phyloP scores from a whole-genome alignment of 345 rosid species.

The Lumnitzera littorea region DNA sequence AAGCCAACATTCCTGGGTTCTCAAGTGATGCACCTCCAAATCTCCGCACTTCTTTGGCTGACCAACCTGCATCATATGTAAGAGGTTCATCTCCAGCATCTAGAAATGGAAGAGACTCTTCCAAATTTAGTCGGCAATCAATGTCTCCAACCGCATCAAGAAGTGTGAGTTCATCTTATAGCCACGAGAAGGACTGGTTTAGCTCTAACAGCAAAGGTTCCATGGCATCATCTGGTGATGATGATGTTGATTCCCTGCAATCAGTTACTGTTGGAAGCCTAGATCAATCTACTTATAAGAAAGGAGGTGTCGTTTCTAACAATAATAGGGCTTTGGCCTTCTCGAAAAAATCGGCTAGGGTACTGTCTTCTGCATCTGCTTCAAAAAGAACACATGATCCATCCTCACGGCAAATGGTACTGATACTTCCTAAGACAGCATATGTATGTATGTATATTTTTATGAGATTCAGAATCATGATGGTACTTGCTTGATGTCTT shows the following conservation, averaged over 20 bases:
- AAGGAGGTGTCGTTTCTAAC: constrained; percentile 46
- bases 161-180: constrained; percentile 80
- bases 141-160: constrained; percentile 92
- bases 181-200: constrained; percentile 80
- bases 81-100: constrained; percentile 99
- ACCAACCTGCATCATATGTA: constrained; percentile 87
- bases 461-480: too few species aligned
- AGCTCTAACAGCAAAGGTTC: constrained; percentile 86
- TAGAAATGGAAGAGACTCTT: constrained; percentile 61
- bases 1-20: constrained; percentile 86
- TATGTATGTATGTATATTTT: too few species aligned
- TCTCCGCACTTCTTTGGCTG: constrained; percentile 89
- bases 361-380: constrained; percentile 64
- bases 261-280: constrained; percentile 47
- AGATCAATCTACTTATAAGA: constrained; percentile 40
- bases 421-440: background rate
- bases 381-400: constrained; percentile 77
- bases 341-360: constrained; percentile 48
- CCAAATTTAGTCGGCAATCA: constrained; percentile 67
- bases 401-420: constrained; percentile 81
- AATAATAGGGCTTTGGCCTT: constrained; percentile 50
- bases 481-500: too few species aligned
- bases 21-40: constrained; percentile 97
- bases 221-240: constrained; percentile 88
- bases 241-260: constrained; percentile 67